A percentile compares a stretch with the other conserved stretches of the same genome.
phyloP scores from a whole-genome alignment of 1,284 basidiomycete genomes.

The Microbotryum lychnidis-dioicae region DNA sequence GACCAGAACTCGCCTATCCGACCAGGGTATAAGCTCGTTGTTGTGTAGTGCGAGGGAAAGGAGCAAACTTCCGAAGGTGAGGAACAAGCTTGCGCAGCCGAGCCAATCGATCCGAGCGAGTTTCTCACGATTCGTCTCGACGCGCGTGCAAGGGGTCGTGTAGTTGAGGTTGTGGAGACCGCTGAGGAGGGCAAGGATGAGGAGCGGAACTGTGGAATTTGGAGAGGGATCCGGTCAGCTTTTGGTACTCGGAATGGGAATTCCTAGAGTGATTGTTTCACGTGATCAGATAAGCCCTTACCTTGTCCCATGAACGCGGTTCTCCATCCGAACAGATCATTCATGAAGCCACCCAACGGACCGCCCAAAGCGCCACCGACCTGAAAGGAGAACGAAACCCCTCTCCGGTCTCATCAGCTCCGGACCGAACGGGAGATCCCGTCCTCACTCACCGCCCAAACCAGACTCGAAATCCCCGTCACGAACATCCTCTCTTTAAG shows the following conservation, averaged over 20 bases:
- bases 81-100: constrained; percentile 7
- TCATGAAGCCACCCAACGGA: constrained; percentile 9
- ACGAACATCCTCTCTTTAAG: constrained; percentile 62
- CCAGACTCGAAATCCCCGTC: constrained; percentile 28
- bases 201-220: constrained; percentile 6
- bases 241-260: too few species aligned
- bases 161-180: constrained; percentile 8
- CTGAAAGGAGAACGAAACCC: background rate
- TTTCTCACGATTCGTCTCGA: constrained; percentile 8
- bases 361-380: constrained; percentile 13
- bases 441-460: constrained; percentile 6
- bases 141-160: background rate
- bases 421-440: too few species aligned
- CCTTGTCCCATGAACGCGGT: constrained; percentile 4
- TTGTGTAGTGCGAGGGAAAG: constrained; percentile 4
- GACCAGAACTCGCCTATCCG: constrained; percentile 51
- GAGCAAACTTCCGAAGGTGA: constrained; percentile 4
- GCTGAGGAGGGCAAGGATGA: constrained; percentile 1
- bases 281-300: background rate
- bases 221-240: too few species aligned
- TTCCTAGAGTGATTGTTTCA: too few species aligned
- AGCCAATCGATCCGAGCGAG: constrained; percentile 14
- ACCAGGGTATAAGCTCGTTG: constrained; percentile 46
- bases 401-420: background rate
- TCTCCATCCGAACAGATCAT: constrained; percentile 15